These are phyloP conservation scores for Colletotrichum lindemuthianum DNA, from an alignment of 2,329 filamentous ascomycete species.

Conservation along the genomic window DNA sequence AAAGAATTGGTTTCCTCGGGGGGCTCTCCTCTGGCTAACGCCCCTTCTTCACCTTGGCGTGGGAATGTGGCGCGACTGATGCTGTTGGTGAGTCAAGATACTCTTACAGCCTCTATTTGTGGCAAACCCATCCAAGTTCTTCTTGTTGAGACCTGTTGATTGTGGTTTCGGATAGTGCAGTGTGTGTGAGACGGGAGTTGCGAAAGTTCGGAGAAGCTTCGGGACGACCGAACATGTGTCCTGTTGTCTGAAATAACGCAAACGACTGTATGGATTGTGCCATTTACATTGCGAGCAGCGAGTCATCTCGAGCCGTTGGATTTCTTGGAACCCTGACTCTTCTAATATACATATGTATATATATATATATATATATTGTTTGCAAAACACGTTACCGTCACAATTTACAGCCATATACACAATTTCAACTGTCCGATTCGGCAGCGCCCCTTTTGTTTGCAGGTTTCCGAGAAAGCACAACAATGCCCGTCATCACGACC, in stretches of 20 bases:
- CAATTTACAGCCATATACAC: no score
- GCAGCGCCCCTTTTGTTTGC: no score
- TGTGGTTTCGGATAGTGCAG: not conserved
- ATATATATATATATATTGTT: not conserved
- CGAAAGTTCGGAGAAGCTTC: conserved; percentile 27
- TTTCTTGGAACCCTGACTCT: not conserved
- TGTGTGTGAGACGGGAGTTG: no score
- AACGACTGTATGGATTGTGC: conserved; percentile 20
- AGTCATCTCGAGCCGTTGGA: conserved; percentile 10
- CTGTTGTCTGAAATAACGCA: conserved; percentile 25
- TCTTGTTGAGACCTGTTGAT: not conserved
- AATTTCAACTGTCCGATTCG: no score
- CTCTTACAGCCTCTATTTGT: no score
- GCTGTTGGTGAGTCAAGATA: no score
- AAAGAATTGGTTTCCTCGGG: no score
- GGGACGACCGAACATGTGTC: not conserved
- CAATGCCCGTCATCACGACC: conserved; percentile 32
- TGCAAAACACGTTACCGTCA: not conserved
- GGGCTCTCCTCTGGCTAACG: no score
- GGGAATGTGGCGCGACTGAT: no score
- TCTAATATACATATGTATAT: no score
- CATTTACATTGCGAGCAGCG: conserved; percentile 8
- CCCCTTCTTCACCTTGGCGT: no score
- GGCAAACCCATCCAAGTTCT: no score
- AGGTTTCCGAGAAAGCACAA: not conserved